Base-by-base conservation (phyloP, 352 stramenopile species). In the Globisporangium nunn region DNA sequence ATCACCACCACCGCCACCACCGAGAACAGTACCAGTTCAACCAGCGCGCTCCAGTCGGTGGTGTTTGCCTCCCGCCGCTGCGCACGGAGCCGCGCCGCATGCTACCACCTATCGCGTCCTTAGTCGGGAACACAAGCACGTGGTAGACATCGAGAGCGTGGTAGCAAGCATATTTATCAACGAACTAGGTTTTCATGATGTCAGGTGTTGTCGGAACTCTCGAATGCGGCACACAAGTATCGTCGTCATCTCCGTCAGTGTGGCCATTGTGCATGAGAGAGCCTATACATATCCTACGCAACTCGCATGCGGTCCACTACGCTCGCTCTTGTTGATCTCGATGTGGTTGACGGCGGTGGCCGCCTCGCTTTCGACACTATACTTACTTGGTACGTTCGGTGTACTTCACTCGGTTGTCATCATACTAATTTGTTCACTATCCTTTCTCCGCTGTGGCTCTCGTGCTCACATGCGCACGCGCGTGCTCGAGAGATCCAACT, bases 61-160 rank as follows among this genome's bases (percentile, higher is more conserved):
- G 33, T 14, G 39, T 59, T 23, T 59, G 61, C 18, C 35, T 85
- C 51, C 74, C 74, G 43, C 70, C 72, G 7, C 48, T 85, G 35
- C 72, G 65, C 35, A 55, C 37, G 40, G 73, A 81, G 51, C 29
- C 59, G 11, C 63, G 67, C 43, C 54, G 61, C 54, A 6, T 82
- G 50, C 54, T 85, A n/a, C 75, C 75, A 43, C 71, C 75, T 11
- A 78, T 85, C 65, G 78, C 75, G 53, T 85, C 75, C n/a, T 59
- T 85, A 0, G 68, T 80, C 23, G 51, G 45, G 15, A 59, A 52
- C 47, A 68, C 47, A 30, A 52, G 48, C 23, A 54, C 37, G 57
- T 66, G 52, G 59, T 65, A 48, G 40, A 33, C 3, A 54, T 1
- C 17, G n/a, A 23, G 23, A 23, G 23, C 23, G 23, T 23, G 23